Evolutionary conservation across 257 asterid species (phyloP).

Genomic region (Coffea canephora): DNA sequence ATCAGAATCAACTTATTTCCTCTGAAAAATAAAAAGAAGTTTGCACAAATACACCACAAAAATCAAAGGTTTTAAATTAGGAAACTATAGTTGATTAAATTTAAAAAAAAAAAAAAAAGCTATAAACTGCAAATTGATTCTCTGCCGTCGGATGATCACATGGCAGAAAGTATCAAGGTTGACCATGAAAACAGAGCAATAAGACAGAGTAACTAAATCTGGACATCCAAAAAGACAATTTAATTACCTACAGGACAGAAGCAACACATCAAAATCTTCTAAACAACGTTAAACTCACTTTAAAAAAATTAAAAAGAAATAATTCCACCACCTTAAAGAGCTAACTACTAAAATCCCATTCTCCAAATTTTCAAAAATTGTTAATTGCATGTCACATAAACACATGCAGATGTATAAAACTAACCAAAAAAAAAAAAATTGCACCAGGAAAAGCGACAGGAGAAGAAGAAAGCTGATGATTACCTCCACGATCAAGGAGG

Average conservation of each 20-base stretch:
- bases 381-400: neutral
- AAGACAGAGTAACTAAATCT: neutral
- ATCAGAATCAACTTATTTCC: neutral
- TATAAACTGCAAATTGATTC: neutral
- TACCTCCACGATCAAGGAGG: slow-evolving; percentile 95
- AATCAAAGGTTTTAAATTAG: neutral
- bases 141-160: slow-evolving; percentile 3
- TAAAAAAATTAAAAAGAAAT: neutral
- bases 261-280: neutral
- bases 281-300: neutral
- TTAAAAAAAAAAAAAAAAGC: neutral
- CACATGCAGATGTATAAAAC: neutral
- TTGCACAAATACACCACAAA: neutral
- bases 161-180: neutral
- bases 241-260: too few relatives aligned
- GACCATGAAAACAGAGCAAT: neutral
- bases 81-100: neutral
- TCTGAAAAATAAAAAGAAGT: neutral
- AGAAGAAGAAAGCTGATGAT: too few relatives aligned
- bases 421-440: too few relatives aligned
- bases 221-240: neutral
- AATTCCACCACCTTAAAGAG: neutral
- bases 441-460: too few relatives aligned
- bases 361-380: neutral
- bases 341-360: neutral